Conservation (phyloP, 306 rosid genomes). For the Prunus mume region DNA sequence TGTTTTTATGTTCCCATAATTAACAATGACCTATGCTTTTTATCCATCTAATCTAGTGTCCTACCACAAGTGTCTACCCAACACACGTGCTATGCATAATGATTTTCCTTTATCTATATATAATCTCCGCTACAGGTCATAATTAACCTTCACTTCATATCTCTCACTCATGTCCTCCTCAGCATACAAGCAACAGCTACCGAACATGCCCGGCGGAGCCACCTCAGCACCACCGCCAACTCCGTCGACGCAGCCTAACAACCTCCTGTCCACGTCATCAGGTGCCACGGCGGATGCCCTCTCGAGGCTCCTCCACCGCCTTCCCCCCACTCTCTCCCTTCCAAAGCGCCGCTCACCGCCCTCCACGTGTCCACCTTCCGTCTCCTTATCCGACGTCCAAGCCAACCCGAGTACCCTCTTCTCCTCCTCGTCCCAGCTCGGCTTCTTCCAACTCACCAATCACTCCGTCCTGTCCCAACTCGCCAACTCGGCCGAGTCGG, state of each 20-base stretch:
- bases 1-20: too few species aligned
- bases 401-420: constrained; percentile 19
- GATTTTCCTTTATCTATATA: too few species aligned
- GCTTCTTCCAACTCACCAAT: constrained; percentile 65
- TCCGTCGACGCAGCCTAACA: constrained; percentile 43
- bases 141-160: background rate
- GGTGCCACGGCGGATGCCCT: constrained; percentile 50
- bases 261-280: constrained; percentile 31
- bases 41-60: too few species aligned
- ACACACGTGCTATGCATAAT: too few species aligned
- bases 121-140: background rate
- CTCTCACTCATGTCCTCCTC: constrained; percentile 53
- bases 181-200: constrained; percentile 38
- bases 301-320: constrained; percentile 68
- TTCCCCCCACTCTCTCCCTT: constrained; percentile 76
- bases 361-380: constrained; percentile 43
- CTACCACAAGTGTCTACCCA: too few species aligned
- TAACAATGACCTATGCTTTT: too few species aligned
- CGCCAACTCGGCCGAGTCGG: constrained; percentile 75
- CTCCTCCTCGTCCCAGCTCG: constrained; percentile 48
- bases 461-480: constrained; percentile 52
- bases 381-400: constrained; percentile 43
- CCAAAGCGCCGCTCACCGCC: constrained; percentile 50
- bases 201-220: constrained; percentile 53
- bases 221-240: constrained; percentile 95